Evolutionary conservation across 1,284 basidiomycete species (phyloP).

Genomic region (Stygiomarasmius scandens): DNA sequence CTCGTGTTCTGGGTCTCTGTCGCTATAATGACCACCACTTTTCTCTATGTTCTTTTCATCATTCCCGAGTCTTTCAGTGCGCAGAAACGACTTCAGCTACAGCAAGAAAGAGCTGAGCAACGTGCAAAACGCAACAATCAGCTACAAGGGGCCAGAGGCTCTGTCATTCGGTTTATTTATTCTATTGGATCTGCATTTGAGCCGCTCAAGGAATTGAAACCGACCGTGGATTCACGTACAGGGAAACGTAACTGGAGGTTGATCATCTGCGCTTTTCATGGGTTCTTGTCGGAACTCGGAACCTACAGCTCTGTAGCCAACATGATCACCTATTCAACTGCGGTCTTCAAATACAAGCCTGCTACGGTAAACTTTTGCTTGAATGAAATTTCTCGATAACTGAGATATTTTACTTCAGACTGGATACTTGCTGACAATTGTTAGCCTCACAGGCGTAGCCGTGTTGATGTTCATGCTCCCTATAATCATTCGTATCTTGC

Average conservation of each 20-base stretch:
- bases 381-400: background rate
- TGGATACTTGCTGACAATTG: constrained; percentile 7
- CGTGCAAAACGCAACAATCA: background rate
- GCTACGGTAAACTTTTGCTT: constrained; percentile 2
- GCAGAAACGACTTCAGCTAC: constrained; percentile 28
- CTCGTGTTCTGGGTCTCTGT: constrained; percentile 29
- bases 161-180: background rate
- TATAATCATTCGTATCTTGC: background rate
- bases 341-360: constrained; percentile 11
- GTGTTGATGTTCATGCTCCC: constrained; percentile 5
- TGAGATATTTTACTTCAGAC: background rate
- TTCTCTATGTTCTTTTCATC: constrained; percentile 25
- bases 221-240: constrained; percentile 19
- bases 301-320: constrained; percentile 19
- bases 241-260: constrained; percentile 34
- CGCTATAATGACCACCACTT: constrained; percentile 18
- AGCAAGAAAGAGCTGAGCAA: constrained; percentile 6
- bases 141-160: background rate
- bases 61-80: constrained; percentile 35
- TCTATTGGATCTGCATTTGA: constrained; percentile 20
- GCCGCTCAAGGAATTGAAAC: constrained; percentile 29
- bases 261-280: constrained; percentile 27
- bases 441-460: background rate
- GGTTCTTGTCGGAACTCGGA: constrained; percentile 24
- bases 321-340: constrained; percentile 28